phyloP scores from a whole-genome alignment of 2,329 filamentous ascomycete genomes.

The Diaporthe caulivora region DNA sequence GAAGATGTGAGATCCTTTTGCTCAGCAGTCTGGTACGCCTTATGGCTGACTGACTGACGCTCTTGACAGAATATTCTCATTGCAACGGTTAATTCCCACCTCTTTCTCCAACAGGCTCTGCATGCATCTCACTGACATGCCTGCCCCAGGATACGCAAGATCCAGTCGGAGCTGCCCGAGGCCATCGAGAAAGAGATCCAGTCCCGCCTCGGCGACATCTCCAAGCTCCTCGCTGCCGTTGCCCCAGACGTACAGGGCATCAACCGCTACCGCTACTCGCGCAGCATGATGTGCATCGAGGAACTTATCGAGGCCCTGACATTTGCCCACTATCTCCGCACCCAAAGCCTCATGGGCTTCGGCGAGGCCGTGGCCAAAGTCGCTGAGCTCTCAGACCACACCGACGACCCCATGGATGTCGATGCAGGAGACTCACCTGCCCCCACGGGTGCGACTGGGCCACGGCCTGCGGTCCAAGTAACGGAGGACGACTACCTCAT shows the following conservation, averaged over 20 bases:
- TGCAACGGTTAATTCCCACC: slow-evolving; percentile 74
- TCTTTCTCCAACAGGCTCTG: background rate
- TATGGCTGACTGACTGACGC: slow-evolving; percentile 14
- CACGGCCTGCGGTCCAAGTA: slow-evolving; percentile 64
- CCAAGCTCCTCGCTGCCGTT: slow-evolving; percentile 75
- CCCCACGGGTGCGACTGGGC: slow-evolving; percentile 16
- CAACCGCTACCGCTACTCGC: slow-evolving; percentile 85
- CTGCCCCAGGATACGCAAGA: slow-evolving; percentile 70
- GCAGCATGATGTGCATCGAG: slow-evolving; percentile 87
- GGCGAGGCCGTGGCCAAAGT: slow-evolving; percentile 68
- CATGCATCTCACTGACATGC: background rate
- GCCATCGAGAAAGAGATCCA: slow-evolving; percentile 79
- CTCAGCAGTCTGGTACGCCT: too few species aligned
- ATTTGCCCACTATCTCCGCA: slow-evolving; percentile 88
- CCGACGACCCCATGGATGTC: slow-evolving; percentile 47
- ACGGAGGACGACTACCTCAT: slow-evolving; percentile 89
- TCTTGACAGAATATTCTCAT: slow-evolving; percentile 78
- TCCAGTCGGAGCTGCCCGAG: slow-evolving; percentile 73
- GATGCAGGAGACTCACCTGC: slow-evolving; percentile 49
- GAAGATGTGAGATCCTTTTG: slow-evolving; percentile 80
- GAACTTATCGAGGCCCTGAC: slow-evolving; percentile 94
- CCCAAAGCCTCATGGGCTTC: slow-evolving; percentile 79
- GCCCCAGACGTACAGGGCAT: slow-evolving; percentile 80
- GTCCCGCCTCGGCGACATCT: slow-evolving; percentile 78
- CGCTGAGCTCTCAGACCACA: slow-evolving; percentile 47